Conservation (phyloP, 495 filamentous ascomycete genomes). For the Paragyromitra xinjiangensis region DNA sequence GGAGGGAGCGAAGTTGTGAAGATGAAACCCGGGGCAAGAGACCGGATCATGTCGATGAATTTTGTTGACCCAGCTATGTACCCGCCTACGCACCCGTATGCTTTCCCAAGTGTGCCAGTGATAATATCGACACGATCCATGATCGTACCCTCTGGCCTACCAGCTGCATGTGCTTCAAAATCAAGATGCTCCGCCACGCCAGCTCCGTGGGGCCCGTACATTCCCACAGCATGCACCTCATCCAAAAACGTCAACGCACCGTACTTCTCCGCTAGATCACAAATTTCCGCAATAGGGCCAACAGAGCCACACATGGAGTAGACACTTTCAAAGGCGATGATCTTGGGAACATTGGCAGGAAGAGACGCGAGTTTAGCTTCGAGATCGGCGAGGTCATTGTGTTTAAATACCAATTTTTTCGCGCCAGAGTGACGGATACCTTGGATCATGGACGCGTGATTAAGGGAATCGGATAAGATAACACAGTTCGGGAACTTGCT, state of each 20-base stretch:
- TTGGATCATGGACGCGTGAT: conserved; percentile 99
- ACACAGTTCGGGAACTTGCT: conserved; percentile 97
- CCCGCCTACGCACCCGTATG: conserved; percentile 96
- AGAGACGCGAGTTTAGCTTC: conserved; percentile 90
- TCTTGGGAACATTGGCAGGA: conserved; percentile 85
- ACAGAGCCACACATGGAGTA: conserved; percentile 99
- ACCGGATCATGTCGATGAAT: conserved; percentile 94
- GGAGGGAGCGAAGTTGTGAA: conserved; percentile 97
- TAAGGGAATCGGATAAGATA: conserved; percentile 91
- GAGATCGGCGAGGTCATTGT: conserved; percentile 90
- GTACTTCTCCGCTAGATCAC: conserved; percentile 95
- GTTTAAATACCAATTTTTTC: conserved; percentile 97
- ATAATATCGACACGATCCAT: conserved; percentile 98
- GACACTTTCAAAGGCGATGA: conserved; percentile 97
- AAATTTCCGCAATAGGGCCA: conserved; percentile 93
- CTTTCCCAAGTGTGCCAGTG: conserved; percentile 95
- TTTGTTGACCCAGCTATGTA: conserved; percentile 92
- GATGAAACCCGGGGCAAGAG: conserved; percentile 96
- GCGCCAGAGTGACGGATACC: conserved; percentile 96
- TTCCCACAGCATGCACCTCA: conserved; percentile 97
- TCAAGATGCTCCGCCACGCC: conserved; percentile 98
- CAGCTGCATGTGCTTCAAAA: conserved; percentile 76
- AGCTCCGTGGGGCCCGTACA: conserved; percentile 97
- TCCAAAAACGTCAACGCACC: conserved; percentile 97
- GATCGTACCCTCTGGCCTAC: conserved; percentile 79